These are phyloP conservation scores for Trichoderma cornu-damae DNA, from an alignment of 2,329 filamentous ascomycete species.

Conservation along the genomic window DNA sequence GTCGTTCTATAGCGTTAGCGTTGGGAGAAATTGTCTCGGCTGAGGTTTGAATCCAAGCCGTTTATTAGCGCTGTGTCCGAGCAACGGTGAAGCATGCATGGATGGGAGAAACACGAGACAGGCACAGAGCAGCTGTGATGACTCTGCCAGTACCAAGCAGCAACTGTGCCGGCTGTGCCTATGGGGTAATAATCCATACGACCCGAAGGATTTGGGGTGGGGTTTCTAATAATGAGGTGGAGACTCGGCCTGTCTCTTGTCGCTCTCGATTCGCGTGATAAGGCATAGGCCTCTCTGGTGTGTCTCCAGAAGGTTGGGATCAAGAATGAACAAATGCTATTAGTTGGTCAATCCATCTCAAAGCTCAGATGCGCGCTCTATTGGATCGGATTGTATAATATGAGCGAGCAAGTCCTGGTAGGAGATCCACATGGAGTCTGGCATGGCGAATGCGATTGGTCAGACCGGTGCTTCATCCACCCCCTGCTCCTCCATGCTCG, in stretches of 20 bases:
- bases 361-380: not conserved
- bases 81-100: not conserved
- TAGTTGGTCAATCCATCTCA: not conserved
- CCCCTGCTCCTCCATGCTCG: not conserved
- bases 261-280: conserved; percentile 6
- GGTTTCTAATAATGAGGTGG: not conserved
- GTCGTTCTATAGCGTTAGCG: not conserved
- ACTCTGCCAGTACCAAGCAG: not conserved
- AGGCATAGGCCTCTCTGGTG: conserved; percentile 1
- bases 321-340: not conserved
- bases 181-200: not conserved
- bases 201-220: conserved; percentile 12
- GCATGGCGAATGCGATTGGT: not conserved
- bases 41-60: conserved; percentile 6
- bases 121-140: not conserved
- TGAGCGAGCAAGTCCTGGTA: not conserved
- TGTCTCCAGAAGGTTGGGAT: not conserved
- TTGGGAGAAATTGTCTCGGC: conserved; percentile 4
- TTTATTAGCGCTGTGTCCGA: conserved; percentile 1
- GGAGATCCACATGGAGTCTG: not conserved
- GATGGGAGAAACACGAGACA: not conserved
- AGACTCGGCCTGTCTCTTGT: not conserved
- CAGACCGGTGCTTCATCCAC: not conserved
- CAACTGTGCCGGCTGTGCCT: not conserved
- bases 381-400: not conserved